phyloP scores from a whole-genome alignment of 192 early-diverging fungal species.

The Jimgerdemannia flammicorona region DNA sequence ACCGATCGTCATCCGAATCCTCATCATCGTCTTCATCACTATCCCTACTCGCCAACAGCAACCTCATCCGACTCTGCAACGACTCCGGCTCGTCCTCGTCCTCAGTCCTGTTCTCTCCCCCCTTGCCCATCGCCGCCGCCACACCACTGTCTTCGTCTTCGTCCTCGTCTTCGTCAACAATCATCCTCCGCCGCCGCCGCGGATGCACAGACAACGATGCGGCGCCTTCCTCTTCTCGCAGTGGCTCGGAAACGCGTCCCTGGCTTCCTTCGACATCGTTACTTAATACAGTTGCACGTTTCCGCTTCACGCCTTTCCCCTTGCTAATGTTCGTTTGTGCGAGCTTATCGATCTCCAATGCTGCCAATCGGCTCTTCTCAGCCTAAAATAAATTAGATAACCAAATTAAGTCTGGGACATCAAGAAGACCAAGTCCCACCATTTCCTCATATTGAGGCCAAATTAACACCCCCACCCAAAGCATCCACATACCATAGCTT shows the following conservation, averaged over 20 bases:
- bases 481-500: background rate
- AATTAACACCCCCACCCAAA: background rate
- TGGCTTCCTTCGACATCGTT: background rate
- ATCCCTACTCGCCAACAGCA: background rate
- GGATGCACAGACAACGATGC: background rate
- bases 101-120: background rate
- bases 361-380: background rate
- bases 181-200: background rate
- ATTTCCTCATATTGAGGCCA: background rate
- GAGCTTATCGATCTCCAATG: background rate
- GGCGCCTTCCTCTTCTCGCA: background rate
- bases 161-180: background rate
- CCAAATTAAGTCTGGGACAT: background rate
- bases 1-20: background rate
- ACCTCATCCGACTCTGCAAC: background rate
- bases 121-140: too few relatives aligned
- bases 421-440: background rate
- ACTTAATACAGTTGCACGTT: background rate
- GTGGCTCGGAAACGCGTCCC: background rate
- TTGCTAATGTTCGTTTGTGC: background rate
- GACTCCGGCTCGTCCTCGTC: background rate
- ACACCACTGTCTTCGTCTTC: background rate
- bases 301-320: background rate
- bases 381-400: background rate
- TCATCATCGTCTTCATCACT: background rate